Evolutionary conservation across 2,329 filamentous ascomycete genomes (phyloP).

Genomic region (Teratosphaeriaceae sp.): DNA sequence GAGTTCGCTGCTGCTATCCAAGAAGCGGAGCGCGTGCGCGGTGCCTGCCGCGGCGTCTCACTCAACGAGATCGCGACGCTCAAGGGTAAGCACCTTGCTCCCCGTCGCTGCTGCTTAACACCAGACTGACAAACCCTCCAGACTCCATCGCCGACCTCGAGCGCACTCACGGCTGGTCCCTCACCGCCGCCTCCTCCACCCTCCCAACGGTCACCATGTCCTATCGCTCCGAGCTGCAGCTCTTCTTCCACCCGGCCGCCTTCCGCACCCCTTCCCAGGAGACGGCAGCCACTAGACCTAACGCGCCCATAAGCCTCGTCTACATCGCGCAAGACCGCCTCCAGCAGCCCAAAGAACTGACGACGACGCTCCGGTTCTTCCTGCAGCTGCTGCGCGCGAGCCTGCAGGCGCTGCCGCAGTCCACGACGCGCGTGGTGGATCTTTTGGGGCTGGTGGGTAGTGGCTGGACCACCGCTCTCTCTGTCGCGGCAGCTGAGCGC

Average conservation of each 20-base stretch:
- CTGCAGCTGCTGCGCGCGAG: slow-evolving; percentile 64
- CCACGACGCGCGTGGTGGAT: slow-evolving; percentile 48
- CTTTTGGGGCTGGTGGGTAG: slow-evolving; percentile 54
- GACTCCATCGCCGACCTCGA: slow-evolving; percentile 61
- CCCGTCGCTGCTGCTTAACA: neutral
- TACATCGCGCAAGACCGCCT: slow-evolving; percentile 58
- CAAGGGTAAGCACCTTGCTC: slow-evolving; percentile 54
- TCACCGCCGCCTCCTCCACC: slow-evolving; percentile 53
- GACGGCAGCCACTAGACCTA: slow-evolving; percentile 18
- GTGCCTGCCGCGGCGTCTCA: slow-evolving; percentile 87
- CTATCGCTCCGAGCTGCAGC: slow-evolving; percentile 64
- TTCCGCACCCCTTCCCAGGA: slow-evolving; percentile 40
- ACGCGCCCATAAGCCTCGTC: slow-evolving; percentile 59
- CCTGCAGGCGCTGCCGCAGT: slow-evolving; percentile 55
- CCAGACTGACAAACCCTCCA: slow-evolving; percentile 29
- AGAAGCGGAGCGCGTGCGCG: slow-evolving; percentile 73
- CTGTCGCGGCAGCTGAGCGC: slow-evolving; percentile 54
- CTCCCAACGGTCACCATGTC: slow-evolving; percentile 63
- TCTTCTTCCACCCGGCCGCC: slow-evolving; percentile 61
- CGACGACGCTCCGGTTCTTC: slow-evolving; percentile 67
- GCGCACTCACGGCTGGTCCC: slow-evolving; percentile 62
- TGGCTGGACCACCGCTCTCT: slow-evolving; percentile 60
- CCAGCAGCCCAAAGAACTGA: slow-evolving; percentile 45
- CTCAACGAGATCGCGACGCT: slow-evolving; percentile 69
- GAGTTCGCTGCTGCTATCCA: slow-evolving; percentile 67